A percentile compares a stretch with the other conserved stretches of the same genome.
Conservation (phyloP, 2,329 filamentous ascomycete genomes). For the Arthrobotrys entomopaga region DNA sequence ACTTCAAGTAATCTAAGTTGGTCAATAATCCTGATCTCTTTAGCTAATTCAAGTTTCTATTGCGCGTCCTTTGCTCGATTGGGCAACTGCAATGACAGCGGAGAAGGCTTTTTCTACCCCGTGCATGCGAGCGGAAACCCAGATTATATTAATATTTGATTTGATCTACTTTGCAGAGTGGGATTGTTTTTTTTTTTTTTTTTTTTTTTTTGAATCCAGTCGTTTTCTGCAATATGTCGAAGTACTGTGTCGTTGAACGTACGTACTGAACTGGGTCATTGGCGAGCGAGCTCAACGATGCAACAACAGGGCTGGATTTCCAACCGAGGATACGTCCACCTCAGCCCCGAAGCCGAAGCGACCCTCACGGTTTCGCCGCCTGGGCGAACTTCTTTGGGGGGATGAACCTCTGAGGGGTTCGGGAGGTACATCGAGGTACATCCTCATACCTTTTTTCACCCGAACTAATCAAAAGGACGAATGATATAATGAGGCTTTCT, state of each 20-base stretch:
- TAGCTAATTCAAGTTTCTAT: conserved; percentile 6
- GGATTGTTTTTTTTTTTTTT: too few relatives aligned
- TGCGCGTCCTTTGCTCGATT: conserved; percentile 30
- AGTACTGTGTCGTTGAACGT: background rate
- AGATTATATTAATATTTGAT: too few relatives aligned
- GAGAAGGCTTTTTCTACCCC: background rate
- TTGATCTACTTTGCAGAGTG: conserved; percentile 38
- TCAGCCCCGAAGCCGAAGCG: conserved; percentile 18
- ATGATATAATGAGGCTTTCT: conserved; percentile 40
- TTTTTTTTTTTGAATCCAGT: too few relatives aligned
- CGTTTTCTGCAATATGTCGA: too few relatives aligned
- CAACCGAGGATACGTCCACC: conserved; percentile 12
- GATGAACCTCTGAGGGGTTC: background rate
- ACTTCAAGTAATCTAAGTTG: background rate
- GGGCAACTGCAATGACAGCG: conserved; percentile 24
- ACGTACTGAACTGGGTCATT: conserved; percentile 16
- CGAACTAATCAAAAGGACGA: conserved; percentile 12
- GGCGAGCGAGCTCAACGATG: conserved; percentile 22
- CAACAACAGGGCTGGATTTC: conserved; percentile 28
- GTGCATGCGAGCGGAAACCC: conserved; percentile 17
- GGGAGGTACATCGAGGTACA: conserved; percentile 48
- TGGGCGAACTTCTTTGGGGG: conserved; percentile 7
- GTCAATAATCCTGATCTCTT: background rate
- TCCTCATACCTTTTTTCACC: conserved; percentile 15
- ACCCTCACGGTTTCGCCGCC: conserved; percentile 13